Conservation (phyloP, 371 early-diverging fungal genomes). For the Syncephalastrum contaminatum region DNA sequence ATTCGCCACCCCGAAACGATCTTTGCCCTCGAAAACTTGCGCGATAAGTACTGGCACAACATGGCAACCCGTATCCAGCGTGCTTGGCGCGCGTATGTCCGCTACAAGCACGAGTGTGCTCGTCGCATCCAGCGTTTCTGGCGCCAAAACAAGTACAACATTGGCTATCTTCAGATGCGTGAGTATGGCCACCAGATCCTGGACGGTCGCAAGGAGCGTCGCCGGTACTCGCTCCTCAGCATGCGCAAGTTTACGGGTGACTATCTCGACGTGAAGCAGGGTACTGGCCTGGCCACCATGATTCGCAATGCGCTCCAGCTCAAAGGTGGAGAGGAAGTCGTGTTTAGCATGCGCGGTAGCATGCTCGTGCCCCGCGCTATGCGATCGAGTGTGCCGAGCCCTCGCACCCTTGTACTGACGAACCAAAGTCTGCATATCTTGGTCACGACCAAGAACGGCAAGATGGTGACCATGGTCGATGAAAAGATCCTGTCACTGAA, state of each 20-base stretch:
- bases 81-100: conserved; percentile 82
- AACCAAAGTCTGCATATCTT: conserved; percentile 60
- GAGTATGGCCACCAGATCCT: conserved; percentile 93
- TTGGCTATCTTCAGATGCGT: conserved; percentile 87
- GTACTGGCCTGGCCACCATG: conserved; percentile 62
- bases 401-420: conserved; percentile 72
- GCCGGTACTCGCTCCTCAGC: conserved; percentile 83
- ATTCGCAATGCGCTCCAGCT: conserved; percentile 64
- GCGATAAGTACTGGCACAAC: conserved; percentile 95
- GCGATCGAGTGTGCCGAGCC: conserved; percentile 79
- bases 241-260: conserved; percentile 91
- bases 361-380: conserved; percentile 74
- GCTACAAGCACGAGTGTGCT: conserved; percentile 73
- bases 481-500: conserved; percentile 56
- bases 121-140: conserved; percentile 81
- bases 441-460: conserved; percentile 54
- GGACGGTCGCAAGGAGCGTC: conserved; percentile 86
- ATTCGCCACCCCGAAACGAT: conserved; percentile 96
- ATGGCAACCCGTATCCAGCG: conserved; percentile 95
- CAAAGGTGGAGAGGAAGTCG: conserved; percentile 53
- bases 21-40: conserved; percentile 88
- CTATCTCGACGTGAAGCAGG: conserved; percentile 78
- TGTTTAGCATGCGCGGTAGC: conserved; percentile 70
- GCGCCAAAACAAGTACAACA: conserved; percentile 86
- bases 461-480: conserved; percentile 50